Evolutionary conservation across 768 basidiomycete genomes (phyloP).

Genomic region (Mycena capillaripes): DNA sequence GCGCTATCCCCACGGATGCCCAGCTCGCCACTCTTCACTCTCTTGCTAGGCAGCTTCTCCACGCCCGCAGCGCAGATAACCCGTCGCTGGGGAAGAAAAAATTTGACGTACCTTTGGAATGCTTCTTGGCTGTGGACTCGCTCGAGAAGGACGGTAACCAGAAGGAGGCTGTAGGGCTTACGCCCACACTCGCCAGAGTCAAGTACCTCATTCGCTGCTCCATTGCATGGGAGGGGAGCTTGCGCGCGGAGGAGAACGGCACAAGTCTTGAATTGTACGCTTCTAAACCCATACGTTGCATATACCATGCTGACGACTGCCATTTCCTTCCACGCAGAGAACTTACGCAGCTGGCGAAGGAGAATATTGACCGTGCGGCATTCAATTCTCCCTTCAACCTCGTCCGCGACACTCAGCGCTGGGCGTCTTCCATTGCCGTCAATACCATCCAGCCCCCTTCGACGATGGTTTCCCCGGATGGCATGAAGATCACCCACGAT

Average conservation of each 20-base stretch:
- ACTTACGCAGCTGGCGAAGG: background rate
- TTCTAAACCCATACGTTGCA: background rate
- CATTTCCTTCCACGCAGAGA: background rate
- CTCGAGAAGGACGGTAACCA: background rate
- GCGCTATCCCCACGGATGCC: background rate
- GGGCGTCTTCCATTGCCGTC: background rate
- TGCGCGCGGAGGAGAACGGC: background rate
- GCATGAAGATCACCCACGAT: background rate
- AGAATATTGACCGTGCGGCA: background rate
- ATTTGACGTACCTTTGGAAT: background rate
- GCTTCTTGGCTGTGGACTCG: background rate
- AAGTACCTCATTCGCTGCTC: background rate
- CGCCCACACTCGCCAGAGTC: background rate
- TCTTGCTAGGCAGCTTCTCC: background rate
- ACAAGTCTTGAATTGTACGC: background rate
- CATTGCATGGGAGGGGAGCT: background rate
- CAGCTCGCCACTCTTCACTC: background rate
- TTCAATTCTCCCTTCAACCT: background rate
- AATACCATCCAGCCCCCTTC: background rate
- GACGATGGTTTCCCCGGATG: background rate
- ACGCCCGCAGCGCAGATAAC: background rate
- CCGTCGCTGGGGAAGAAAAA: too few species aligned
- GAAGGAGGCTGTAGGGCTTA: background rate
- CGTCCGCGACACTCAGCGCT: background rate
- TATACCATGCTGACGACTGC: background rate